phyloP scores from a whole-genome alignment of 163 green algal genomes.

The Chlamydomonas reinhardtii region DNA sequence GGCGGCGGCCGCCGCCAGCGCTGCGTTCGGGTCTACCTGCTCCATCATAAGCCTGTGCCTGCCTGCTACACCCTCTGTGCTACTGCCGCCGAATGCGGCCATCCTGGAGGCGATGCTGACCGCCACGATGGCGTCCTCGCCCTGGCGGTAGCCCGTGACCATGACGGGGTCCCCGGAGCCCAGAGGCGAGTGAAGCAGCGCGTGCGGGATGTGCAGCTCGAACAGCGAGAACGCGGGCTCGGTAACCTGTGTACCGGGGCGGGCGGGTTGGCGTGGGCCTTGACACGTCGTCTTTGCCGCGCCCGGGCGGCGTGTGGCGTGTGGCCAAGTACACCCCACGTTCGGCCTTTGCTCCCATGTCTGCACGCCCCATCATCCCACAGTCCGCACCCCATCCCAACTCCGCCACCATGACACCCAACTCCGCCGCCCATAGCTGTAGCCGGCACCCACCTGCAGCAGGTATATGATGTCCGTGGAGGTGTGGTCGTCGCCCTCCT shows the following conservation, averaged over 20 bases:
- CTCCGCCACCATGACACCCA: too few relatives aligned
- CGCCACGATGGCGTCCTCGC: neutral
- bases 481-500: too few relatives aligned
- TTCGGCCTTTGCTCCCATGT: too few relatives aligned
- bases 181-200: neutral
- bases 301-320: too few relatives aligned
- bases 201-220: constrained; percentile 7
- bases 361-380: too few relatives aligned
- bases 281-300: too few relatives aligned
- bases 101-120: neutral
- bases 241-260: neutral
- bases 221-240: neutral
- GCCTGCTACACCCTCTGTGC: neutral
- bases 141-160: neutral
- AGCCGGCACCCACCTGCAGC: neutral
- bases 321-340: too few relatives aligned
- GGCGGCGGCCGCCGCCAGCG: neutral
- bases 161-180: neutral
- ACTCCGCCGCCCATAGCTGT: too few relatives aligned
- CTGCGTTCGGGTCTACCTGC: neutral
- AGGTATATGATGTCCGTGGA: constrained; percentile 14
- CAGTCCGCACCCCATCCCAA: too few relatives aligned
- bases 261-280: too few relatives aligned
- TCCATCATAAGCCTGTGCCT: neutral
- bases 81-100: neutral